A percentile compares a stretch with the other conserved stretches of the same genome.
phyloP scores from a whole-genome alignment of 2,329 filamentous ascomycete species.

The Neocucurbitaria cava region DNA sequence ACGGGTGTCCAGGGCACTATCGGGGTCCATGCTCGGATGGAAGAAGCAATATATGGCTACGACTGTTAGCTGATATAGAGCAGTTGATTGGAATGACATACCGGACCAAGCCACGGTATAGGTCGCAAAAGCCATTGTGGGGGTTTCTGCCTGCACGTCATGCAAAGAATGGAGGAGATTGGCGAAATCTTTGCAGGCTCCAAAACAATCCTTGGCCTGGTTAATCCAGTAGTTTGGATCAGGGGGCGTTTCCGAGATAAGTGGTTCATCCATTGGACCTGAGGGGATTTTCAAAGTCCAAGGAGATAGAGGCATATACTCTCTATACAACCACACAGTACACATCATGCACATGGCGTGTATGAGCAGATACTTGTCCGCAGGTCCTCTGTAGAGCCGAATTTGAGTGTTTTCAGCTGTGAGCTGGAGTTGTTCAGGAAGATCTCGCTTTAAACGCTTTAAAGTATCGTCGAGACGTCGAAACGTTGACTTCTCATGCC shows the following conservation, averaged over 20 bases:
- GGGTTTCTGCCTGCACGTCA: constrained; percentile 70
- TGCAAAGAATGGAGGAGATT: constrained; percentile 69
- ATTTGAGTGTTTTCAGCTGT: constrained; percentile 68
- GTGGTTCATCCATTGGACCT: constrained; percentile 64
- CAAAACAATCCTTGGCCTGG: constrained; percentile 69
- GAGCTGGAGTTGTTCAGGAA: constrained; percentile 65
- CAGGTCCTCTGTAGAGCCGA: constrained; percentile 69
- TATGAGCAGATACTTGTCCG: constrained; percentile 70
- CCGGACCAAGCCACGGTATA: constrained; percentile 71
- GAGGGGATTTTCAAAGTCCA: constrained; percentile 59
- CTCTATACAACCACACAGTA: constrained; percentile 71
- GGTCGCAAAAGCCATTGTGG: constrained; percentile 70
- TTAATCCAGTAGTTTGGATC: constrained; percentile 64
- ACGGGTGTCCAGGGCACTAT: constrained; percentile 56
- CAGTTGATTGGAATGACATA: constrained; percentile 21
- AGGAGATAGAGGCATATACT: constrained; percentile 72
- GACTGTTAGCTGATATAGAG: constrained; percentile 1
- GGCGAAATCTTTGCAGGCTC: constrained; percentile 67
- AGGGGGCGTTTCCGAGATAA: constrained; percentile 22
- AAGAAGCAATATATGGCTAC: constrained; percentile 67
- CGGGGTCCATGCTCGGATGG: constrained; percentile 72
- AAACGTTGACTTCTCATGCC: constrained; percentile 65
- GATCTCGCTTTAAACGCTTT: constrained; percentile 58
- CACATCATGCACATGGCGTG: constrained; percentile 72
- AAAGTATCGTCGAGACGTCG: constrained; percentile 61